Base-by-base conservation (phyloP, 495 filamentous ascomycete genomes). In the Aspergillus saccharolyticus region DNA sequence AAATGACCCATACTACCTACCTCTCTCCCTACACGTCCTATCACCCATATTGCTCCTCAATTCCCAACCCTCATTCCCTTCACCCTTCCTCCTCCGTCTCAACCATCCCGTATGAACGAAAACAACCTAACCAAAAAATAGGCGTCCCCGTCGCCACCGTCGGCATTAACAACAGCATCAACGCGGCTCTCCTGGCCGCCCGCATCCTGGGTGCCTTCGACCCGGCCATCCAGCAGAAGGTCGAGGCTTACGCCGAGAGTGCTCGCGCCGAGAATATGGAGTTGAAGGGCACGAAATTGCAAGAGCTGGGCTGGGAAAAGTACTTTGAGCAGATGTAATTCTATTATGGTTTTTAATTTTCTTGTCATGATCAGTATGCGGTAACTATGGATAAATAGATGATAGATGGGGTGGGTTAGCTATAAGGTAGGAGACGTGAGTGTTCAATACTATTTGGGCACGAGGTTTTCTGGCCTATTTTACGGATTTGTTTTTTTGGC, bases 101-200 rank as follows among this genome's bases (percentile, higher is more conserved):
- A n/a, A 22, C 52, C 44, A 64, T 53, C 46, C 15, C 19, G 14
- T 33, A 46, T 33, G 18, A 19, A 47, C 22, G 10, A 7, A 20
- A 0, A 21, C 10, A 15, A 39, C 47, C 6, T 9, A 9, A 50
- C 28, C 47, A 15, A 14, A 30, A 78, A 71, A 15, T 74, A 76
- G 88, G 89, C 19, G 86, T 91, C 51, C 92, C 92, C 33, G 88
- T 91, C 52, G 90, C 90, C 19, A 93, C 90, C 3, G 89, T 97
- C 14, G 90, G 87, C 14, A 95, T 97, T 72, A 91, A 96, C 72
- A 97, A 98, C 74, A 87, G 85, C 55, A 88, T 88, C 52, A 97
- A 97, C 72, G 95, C 92, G 2, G 95, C 90, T 30, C 80, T 97
- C 53, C 72, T 96, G 21, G 94, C 94, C n/a, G 82, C 87, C 22